A percentile compares a stretch with the other conserved stretches of the same genome.
Evolutionary conservation across 1,284 basidiomycete species (phyloP).

Genomic region (Jaminaea rosea): DNA sequence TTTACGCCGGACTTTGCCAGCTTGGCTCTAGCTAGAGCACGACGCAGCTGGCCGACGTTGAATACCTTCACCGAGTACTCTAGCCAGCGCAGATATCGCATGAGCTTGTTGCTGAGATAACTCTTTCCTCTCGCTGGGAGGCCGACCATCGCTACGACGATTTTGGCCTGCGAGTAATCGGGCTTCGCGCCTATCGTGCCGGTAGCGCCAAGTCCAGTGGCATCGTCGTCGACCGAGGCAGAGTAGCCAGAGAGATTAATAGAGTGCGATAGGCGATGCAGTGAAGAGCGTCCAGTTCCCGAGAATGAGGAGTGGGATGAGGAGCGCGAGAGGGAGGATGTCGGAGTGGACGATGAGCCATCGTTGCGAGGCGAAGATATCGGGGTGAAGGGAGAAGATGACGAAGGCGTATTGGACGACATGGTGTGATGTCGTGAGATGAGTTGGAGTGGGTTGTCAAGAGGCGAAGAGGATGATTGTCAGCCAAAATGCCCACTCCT

Average conservation of each 20-base stretch:
- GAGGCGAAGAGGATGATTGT: too few species aligned
- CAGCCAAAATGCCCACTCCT: too few species aligned
- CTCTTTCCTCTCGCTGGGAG: slow-evolving; percentile 45
- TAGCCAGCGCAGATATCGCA: slow-evolving; percentile 60
- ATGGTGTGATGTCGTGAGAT: neutral
- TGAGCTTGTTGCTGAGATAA: slow-evolving; percentile 45
- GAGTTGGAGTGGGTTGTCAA: neutral
- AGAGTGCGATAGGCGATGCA: neutral
- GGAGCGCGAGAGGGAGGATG: neutral
- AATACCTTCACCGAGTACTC: slow-evolving; percentile 98
- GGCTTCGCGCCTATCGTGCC: slow-evolving; percentile 69
- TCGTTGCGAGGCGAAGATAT: neutral
- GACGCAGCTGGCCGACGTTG: slow-evolving; percentile 90
- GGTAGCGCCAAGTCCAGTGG: neutral
- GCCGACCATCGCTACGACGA: slow-evolving; percentile 88
- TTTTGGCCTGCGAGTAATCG: slow-evolving; percentile 96
- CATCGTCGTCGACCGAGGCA: neutral
- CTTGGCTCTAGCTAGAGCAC: slow-evolving; percentile 71
- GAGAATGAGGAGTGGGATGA: neutral
- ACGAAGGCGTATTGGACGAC: neutral
- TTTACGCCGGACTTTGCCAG: slow-evolving; percentile 61
- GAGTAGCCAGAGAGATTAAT: neutral
- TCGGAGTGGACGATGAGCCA: too few species aligned
- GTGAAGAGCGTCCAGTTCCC: neutral
- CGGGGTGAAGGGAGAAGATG: neutral